A percentile compares a stretch with the other conserved stretches of the same genome.
phyloP scores from a whole-genome alignment of 2,329 filamentous ascomycete genomes.

The Teratosphaeriaceae sp. region DNA sequence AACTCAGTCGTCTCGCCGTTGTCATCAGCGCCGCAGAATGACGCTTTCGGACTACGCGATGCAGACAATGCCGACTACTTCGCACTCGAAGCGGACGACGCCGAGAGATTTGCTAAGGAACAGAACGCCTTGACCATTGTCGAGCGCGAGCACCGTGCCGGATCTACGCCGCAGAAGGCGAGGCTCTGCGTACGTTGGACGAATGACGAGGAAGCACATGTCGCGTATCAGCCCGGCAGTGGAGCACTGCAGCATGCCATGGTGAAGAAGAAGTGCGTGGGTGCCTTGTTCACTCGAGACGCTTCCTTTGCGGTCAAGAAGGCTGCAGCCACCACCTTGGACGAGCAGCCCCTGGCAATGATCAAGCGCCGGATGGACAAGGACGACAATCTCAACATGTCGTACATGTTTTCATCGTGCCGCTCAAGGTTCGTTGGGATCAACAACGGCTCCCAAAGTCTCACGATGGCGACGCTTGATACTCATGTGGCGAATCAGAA shows the following conservation, averaged over 20 bases:
- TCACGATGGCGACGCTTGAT: conserved; percentile 45
- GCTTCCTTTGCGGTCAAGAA: conserved; percentile 18
- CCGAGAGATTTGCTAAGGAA: conserved; percentile 39
- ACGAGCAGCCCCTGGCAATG: conserved; percentile 17
- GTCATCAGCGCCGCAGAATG: conserved; percentile 16
- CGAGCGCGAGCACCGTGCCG: conserved; percentile 27
- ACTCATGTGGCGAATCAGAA: conserved; percentile 38
- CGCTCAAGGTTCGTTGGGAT: conserved; percentile 45
- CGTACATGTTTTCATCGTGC: conserved; percentile 40
- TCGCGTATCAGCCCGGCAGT: conserved; percentile 17
- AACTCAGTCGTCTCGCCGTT: conserved; percentile 19
- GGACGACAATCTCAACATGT: conserved; percentile 38
- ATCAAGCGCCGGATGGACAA: conserved; percentile 39
- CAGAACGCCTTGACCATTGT: conserved; percentile 40
- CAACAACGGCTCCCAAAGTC: conserved; percentile 35
- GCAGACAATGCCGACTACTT: conserved; percentile 33
- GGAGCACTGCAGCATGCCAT: conserved; percentile 22
- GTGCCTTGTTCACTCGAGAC: conserved; percentile 32
- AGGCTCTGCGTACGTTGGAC: conserved; percentile 24
- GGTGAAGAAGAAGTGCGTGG: conserved; percentile 38
- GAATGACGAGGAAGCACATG: conserved; percentile 22
- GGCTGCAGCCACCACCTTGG: conserved; percentile 16
- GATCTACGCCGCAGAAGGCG: conserved; percentile 24
- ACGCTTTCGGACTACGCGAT: conserved; percentile 12
- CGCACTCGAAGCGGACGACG: conserved; percentile 42